Percentiles rank a stretch among this genome's conserved stretches.
These are phyloP conservation scores for Favolaschia claudopus DNA, from an alignment of 768 basidiomycete genomes.

Conservation along the genomic window DNA sequence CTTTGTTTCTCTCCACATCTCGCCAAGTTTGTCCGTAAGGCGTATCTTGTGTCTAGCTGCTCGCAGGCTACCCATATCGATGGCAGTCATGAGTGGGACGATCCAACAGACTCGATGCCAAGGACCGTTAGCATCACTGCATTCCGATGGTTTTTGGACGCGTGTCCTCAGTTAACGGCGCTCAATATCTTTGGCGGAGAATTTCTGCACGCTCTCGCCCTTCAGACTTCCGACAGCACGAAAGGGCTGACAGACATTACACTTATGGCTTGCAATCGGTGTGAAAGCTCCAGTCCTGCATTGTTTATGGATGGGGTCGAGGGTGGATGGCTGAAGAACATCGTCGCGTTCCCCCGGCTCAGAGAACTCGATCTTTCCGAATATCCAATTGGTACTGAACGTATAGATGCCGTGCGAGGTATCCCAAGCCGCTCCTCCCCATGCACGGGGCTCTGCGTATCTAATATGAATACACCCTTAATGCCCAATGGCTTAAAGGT, in stretches of 20 bases:
- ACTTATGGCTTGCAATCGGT: constrained; percentile 3
- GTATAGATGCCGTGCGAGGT: background rate
- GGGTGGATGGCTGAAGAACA: constrained; percentile 16
- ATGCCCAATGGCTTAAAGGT: background rate
- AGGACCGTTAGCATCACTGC: constrained; percentile 15
- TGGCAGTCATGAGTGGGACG: background rate
- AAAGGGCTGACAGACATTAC: constrained; percentile 17
- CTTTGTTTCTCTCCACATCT: constrained; percentile 26
- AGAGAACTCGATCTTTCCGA: constrained; percentile 17
- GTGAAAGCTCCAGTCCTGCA: background rate
- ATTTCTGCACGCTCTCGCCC: constrained; percentile 12
- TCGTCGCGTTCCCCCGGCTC: constrained; percentile 22
- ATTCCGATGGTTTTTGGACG: constrained; percentile 21
- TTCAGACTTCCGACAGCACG: constrained; percentile 1
- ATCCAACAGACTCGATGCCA: background rate
- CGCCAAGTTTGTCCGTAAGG: constrained; percentile 23
- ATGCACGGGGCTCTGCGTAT: constrained; percentile 18
- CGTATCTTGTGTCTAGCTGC: constrained; percentile 13
- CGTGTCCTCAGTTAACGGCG: constrained; percentile 17
- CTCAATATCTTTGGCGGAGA: constrained; percentile 11
- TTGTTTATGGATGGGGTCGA: background rate
- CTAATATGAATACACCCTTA: background rate
- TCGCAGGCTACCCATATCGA: constrained; percentile 8
- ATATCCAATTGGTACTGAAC: background rate
- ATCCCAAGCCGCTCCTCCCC: constrained; percentile 4